Percentiles rank a stretch among this genome's conserved stretches.
Evolutionary conservation across 2,329 filamentous ascomycete genomes (phyloP).

Genomic region (Penicillium decumbens): DNA sequence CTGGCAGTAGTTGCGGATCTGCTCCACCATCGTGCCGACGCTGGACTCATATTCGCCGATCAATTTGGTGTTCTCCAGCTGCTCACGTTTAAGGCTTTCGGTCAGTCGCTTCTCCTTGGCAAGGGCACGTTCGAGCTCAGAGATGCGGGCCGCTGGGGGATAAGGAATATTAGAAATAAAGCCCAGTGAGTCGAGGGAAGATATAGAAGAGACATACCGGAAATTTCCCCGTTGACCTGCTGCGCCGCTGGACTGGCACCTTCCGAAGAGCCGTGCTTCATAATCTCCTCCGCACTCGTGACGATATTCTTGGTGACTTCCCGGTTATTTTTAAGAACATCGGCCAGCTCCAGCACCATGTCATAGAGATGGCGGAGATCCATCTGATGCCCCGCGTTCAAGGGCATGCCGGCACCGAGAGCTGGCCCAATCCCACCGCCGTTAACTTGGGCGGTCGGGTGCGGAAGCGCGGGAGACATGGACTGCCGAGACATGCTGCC

Average conservation of each 20-base stretch:
- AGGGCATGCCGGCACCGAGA: constrained; percentile 38
- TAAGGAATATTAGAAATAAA: background rate
- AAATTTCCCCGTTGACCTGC: constrained; percentile 44
- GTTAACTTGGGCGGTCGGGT: constrained; percentile 32
- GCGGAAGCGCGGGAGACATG: constrained; percentile 32
- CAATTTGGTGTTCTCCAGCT: constrained; percentile 46
- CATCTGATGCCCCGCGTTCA: constrained; percentile 50
- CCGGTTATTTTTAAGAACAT: constrained; percentile 47
- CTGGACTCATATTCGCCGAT: constrained; percentile 47
- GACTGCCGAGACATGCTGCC: constrained; percentile 32
- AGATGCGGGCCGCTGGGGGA: constrained; percentile 43
- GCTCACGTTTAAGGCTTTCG: constrained; percentile 44
- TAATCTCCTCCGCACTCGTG: constrained; percentile 47
- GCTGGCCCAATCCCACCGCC: constrained; percentile 36
- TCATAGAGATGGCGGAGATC: constrained; percentile 49
- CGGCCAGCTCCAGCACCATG: constrained; percentile 48
- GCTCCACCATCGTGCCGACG: constrained; percentile 47
- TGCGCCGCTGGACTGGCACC: constrained; percentile 39
- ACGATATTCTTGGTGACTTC: constrained; percentile 49
- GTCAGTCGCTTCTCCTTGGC: constrained; percentile 43
- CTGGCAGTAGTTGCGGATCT: constrained; percentile 49
- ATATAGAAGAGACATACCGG: constrained; percentile 25
- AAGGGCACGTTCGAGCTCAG: constrained; percentile 47
- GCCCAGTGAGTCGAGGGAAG: background rate
- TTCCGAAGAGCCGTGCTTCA: constrained; percentile 43